phyloP scores from a whole-genome alignment of 2,329 filamentous ascomycete genomes.

The Cladosporium sp. region DNA sequence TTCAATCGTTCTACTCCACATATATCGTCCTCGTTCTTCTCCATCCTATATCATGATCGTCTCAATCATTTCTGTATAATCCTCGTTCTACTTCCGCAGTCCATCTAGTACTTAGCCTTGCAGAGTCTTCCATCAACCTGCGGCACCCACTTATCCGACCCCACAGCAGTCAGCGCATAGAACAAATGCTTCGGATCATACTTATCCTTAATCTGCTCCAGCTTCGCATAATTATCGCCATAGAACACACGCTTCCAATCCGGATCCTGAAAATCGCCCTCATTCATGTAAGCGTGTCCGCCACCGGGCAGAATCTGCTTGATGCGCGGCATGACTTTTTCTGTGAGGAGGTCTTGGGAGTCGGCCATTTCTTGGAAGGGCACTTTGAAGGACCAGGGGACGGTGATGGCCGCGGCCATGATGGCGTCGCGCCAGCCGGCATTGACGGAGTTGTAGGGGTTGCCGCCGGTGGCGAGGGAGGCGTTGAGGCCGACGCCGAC shows the following conservation, averaged over 20 bases:
- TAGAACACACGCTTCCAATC: slow-evolving; percentile 46
- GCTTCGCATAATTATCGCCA: slow-evolving; percentile 41
- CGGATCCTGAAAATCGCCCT: slow-evolving; percentile 42
- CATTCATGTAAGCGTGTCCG: slow-evolving; percentile 37
- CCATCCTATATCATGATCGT: neutral
- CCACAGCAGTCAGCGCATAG: slow-evolving; percentile 43
- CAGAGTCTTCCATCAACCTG: slow-evolving; percentile 9
- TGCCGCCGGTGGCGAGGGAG: slow-evolving; percentile 34
- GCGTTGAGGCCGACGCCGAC: slow-evolving; percentile 44
- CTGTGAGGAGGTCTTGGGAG: slow-evolving; percentile 41
- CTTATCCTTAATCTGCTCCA: slow-evolving; percentile 42
- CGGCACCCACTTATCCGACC: slow-evolving; percentile 39
- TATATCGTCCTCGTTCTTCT: neutral
- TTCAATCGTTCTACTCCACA: too few relatives aligned
- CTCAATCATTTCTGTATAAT: neutral
- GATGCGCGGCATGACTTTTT: slow-evolving; percentile 41
- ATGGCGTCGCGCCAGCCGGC: slow-evolving; percentile 42
- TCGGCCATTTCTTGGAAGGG: slow-evolving; percentile 40
- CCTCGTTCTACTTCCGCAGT: too few relatives aligned
- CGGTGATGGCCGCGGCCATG: slow-evolving; percentile 39
- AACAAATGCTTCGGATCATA: slow-evolving; percentile 46
- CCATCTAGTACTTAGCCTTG: too few relatives aligned
- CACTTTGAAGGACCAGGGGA: slow-evolving; percentile 41
- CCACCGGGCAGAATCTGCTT: slow-evolving; percentile 41
- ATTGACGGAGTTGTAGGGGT: slow-evolving; percentile 40